Evolutionary conservation across 257 asterid species (phyloP).

Genomic region (Nicotiana noctiflora): DNA sequence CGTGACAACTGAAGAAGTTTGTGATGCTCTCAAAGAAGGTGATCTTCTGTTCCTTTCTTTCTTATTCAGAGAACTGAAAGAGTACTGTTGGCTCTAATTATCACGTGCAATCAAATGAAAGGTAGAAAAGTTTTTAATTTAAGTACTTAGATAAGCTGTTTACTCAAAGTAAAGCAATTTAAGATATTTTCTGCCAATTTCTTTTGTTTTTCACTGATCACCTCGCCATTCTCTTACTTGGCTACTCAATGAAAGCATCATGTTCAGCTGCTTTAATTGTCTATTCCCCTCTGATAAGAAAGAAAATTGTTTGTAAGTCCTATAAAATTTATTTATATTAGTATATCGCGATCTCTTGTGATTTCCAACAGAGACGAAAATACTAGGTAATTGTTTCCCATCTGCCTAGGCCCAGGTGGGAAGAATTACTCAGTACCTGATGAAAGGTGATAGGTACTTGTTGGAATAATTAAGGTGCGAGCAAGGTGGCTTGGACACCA

Average conservation of each 20-base stretch:
- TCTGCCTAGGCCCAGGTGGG: background rate
- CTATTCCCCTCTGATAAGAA: background rate
- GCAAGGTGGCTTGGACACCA: background rate
- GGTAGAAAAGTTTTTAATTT: background rate
- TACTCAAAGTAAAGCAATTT: background rate
- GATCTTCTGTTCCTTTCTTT: slow-evolving; percentile 1
- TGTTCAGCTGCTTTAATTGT: background rate
- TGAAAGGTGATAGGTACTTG: background rate
- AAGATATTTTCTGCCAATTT: background rate
- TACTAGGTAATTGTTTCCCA: background rate
- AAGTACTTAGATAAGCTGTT: background rate
- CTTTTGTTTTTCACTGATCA: background rate
- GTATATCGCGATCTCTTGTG: background rate
- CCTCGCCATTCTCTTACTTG: background rate
- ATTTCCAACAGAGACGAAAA: background rate
- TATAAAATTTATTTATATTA: background rate
- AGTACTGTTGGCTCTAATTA: background rate
- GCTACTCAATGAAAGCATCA: background rate
- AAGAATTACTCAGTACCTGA: too few species aligned
- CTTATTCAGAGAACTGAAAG: background rate
- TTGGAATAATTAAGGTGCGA: background rate
- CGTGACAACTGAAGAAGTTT: slow-evolving; percentile 84
- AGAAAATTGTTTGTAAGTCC: background rate
- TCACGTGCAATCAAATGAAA: background rate
- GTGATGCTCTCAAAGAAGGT: slow-evolving; percentile 93